Base-by-base conservation (phyloP, 768 basidiomycete species). In the Porphyrellus cyaneotinctus region DNA sequence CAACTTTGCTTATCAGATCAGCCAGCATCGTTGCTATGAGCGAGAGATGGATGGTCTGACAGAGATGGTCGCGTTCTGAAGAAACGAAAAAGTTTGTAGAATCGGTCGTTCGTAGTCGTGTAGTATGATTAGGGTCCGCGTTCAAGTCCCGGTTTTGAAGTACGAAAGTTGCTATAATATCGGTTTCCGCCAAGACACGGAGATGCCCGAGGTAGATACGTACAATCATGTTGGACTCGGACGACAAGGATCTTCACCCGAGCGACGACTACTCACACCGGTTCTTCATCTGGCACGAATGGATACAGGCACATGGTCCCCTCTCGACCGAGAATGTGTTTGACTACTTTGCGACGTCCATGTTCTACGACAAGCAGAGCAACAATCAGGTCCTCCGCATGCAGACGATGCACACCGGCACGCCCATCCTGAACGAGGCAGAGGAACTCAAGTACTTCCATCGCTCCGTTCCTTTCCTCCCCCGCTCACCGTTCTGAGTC, bases 291-390 rank as follows among this genome's bases (percentile, higher is more conserved):
- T 92, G 88, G 88, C 88, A 91, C 67, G 90, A 92, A 67, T 92
- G 88, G 87, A 84, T 92, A 51, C 84, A 88, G 83, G 89, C 84
- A 6, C 82, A 90, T 56, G 91, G 89, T 5, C 85, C 85, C 3
- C 76, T 94, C 59, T 83, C 86, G 9, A 68, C 77, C 2, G 81
- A 88, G 58, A 89, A 87, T 64, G 91, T 90, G 46, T 85, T 95
- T 57, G 91, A 94, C 51, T 95, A 95, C 74, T 95, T 95, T 66
- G 76, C 87, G 13, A 82, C 82, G 1, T 93, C 91, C 26, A 92
- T 92, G 83, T 95, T 93, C 74, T 95, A 92, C 67, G 92, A 95
- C 72, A 91, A 91, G 69, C 88, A 90, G 71, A 92, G 88, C 72
- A 94, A 87, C 70, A 95, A 95, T 69, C 89, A 93, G 62, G 84